Base-by-base conservation (phyloP, 306 rosid genomes). In the Medicago lupulina region DNA sequence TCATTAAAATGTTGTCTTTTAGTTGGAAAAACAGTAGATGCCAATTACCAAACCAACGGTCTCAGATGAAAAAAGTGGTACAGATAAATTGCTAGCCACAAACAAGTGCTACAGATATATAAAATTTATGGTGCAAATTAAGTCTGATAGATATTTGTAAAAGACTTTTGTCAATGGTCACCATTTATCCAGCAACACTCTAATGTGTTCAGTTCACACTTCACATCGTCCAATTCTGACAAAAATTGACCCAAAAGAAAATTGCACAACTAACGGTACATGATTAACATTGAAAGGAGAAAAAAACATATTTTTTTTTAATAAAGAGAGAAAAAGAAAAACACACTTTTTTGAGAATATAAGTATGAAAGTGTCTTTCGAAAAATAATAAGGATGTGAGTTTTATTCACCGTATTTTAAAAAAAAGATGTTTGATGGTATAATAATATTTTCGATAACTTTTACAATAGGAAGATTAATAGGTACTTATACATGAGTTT, bases 201-300 rank as follows among this genome's bases (percentile, higher is more conserved):
- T 53, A 12, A 50, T 65, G 31, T 11, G 53, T 75, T 57, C 21
- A 2, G 50, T 74, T 61, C 78, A 61, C 63, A 49, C 49, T 75
- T 36, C 39, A 43, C 75, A 73, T 31, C 31, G 4, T 54, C 5
- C 19, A 17, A 8, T 6, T 61, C 44, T 15, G 14, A 61, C 16
- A 49, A 69, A 57, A 54, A 12, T 1, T 34, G 11, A 34, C 7
- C 46, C 14, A 54, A 18, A 54, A 2, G 13, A 7, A 17, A 54
- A 54, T 21, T 21, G 38, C 2, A 7, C 10, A 18, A 50, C 28
- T 9, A 8, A 54, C 51, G 1, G 15, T n/a, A n/a, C n/a, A n/a
- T n/a, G n/a, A 46, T 12, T 12, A 1, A 4, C 50, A 12, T 46
- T 46, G 6, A 46, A 46, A 3, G 51, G n/a, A 6, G 12, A 4